These are phyloP conservation scores for Ganoderma resinaceum DNA, from an alignment of 1,284 basidiomycete species.

Conservation along the genomic window DNA sequence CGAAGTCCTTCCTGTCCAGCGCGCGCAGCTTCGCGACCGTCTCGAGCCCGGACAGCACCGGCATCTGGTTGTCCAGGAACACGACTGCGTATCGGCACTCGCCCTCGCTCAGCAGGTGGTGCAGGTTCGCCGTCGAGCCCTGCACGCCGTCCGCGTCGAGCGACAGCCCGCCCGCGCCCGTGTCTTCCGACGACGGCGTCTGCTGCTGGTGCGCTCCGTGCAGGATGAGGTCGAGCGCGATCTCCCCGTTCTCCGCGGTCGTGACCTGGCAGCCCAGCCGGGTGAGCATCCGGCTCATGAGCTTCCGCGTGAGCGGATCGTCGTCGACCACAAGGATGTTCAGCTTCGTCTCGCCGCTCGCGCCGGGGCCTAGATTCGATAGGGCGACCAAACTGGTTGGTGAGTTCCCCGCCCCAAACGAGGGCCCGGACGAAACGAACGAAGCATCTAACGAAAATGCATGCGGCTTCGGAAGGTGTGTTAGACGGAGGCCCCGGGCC, in stretches of 20 bases:
- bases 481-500: slow-evolving; percentile 26
- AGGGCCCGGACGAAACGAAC: slow-evolving; percentile 29
- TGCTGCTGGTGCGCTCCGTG: slow-evolving; percentile 37
- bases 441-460: slow-evolving; percentile 32
- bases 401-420: slow-evolving; percentile 20
- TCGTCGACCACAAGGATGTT: slow-evolving; percentile 81
- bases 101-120: slow-evolving; percentile 18
- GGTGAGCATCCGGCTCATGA: slow-evolving; percentile 85
- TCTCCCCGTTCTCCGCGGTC: slow-evolving; percentile 88
- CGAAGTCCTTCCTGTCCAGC: slow-evolving; percentile 73
- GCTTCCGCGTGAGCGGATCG: slow-evolving; percentile 77
- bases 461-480: slow-evolving; percentile 34
- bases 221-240: slow-evolving; percentile 80
- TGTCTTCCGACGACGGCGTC: slow-evolving; percentile 43
- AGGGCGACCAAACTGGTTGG: slow-evolving; percentile 19
- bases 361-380: slow-evolving; percentile 14
- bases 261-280: slow-evolving; percentile 81
- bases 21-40: slow-evolving; percentile 71
- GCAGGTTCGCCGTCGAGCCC: slow-evolving; percentile 5
- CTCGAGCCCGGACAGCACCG: slow-evolving; percentile 80
- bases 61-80: slow-evolving; percentile 92
- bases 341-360: slow-evolving; percentile 50
- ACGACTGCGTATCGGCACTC: slow-evolving; percentile 67
- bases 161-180: slow-evolving; percentile 34
- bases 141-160: slow-evolving; percentile 20